Base-by-base conservation (phyloP, 106 monocot genomes). In the Dendrobium nobile region DNA sequence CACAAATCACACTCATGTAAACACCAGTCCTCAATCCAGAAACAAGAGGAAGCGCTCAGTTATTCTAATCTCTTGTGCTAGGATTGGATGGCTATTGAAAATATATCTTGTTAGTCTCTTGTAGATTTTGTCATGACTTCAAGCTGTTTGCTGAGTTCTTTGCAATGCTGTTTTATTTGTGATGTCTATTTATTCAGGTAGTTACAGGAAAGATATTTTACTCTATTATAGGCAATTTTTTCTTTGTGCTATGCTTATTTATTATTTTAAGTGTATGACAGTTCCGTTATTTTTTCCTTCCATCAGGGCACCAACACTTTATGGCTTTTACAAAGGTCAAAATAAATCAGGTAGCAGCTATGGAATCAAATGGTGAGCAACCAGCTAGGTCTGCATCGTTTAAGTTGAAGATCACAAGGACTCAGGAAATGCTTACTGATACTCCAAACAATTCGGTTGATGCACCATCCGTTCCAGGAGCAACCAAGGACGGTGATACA, bases 271-370 rank as follows among this genome's bases (percentile, higher is more conserved):
- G 9, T 15, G 70, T 16, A 70, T 15, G 70, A 70, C 33, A 70
- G 31, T 37, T 70, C 37, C 13, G 8, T 70, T 4, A 33, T 16
- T 77, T 13, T 68, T 67, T 82, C 44, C 73, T 75, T 18, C 77
- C 80, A 20, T 90, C 87, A 99, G 99, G 93, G 82, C 91, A 7
- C 99, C 99, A 54, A 87, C 91, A 4, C 87, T 99, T 22, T 90
- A 82, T 86, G 99, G 95, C 41, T 77, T n/a, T 87, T 72, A 83
- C 89, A 44, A 89, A 86, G 75, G 77, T 75, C 47, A 77, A 77
- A 79, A 75, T 51, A 31, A 88, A 90, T 37, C 28, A 75, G n/a
- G 11, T 48, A 19, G 41, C 67, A 3, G 79, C 59, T 61, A n/a
- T 44, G 44, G 91, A 91, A 81, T 64, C 84, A 37, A 81, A 54